Conservation (phyloP, 2,329 filamentous ascomycete species). For the Penicillium sp. region DNA sequence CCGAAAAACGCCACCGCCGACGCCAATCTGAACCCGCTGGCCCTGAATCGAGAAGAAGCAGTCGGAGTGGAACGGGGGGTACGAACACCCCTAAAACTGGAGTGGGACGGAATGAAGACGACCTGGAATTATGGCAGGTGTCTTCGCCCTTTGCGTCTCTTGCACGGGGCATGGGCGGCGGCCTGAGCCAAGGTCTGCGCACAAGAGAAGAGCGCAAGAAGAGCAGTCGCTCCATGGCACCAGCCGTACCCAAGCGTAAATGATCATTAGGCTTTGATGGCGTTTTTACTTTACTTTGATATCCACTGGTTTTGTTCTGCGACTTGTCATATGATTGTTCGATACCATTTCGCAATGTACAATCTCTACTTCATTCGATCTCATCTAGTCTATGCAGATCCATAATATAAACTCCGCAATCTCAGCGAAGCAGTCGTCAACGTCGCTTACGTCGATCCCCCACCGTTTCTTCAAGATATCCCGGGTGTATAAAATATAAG, state of each 20-base stretch:
- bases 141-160: constrained; percentile 39
- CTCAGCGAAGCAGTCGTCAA: not conserved
- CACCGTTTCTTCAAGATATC: not conserved
- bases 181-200: constrained; percentile 39
- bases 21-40: constrained; percentile 18
- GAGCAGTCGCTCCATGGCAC: constrained; percentile 21
- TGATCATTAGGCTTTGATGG: not conserved
- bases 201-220: constrained; percentile 28
- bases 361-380: not conserved
- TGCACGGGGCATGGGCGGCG: constrained; percentile 41
- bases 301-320: constrained; percentile 9
- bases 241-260: constrained; percentile 10
- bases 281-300: constrained; percentile 5
- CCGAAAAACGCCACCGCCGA: constrained; percentile 20
- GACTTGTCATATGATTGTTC: not conserved
- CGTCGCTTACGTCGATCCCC: constrained; percentile 3
- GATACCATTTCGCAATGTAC: not conserved
- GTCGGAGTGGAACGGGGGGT: constrained; percentile 6
- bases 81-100: constrained; percentile 14
- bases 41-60: constrained; percentile 9
- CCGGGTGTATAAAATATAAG: not conserved
- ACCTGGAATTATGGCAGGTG: constrained; percentile 35
- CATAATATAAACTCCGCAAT: not conserved
- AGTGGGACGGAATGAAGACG: constrained; percentile 30
- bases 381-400: not conserved